Conservation (phyloP, 768 basidiomycete genomes). For the Ramaria sp. region DNA sequence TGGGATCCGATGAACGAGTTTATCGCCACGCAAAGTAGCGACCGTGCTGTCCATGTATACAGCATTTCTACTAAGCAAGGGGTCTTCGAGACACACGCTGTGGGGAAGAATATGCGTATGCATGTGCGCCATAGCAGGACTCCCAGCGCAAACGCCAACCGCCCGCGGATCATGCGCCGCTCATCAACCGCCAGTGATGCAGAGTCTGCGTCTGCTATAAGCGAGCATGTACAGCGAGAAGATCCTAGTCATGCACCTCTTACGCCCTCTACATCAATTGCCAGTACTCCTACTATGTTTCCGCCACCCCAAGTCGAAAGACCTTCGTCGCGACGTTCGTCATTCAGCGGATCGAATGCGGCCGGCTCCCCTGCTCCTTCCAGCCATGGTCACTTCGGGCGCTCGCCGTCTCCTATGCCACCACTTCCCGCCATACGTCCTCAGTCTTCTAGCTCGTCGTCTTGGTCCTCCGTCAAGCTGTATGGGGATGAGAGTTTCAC, state of each 20-base stretch:
- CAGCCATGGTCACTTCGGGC: too few relatives aligned
- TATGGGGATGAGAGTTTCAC: slow-evolving; percentile 95
- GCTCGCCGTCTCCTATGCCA: too few relatives aligned
- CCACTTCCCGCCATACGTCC: slow-evolving; percentile 86
- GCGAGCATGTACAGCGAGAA: too few relatives aligned
- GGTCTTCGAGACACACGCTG: slow-evolving; percentile 79
- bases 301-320: slow-evolving; percentile 59
- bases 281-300: slow-evolving; percentile 33
- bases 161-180: slow-evolving; percentile 52
- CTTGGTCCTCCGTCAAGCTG: slow-evolving; percentile 64
- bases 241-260: too few relatives aligned
- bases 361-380: too few relatives aligned
- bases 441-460: slow-evolving; percentile 37
- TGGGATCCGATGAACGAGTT: slow-evolving; percentile 98
- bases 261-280: too few relatives aligned
- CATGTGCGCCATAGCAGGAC: too few relatives aligned
- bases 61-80: slow-evolving; percentile 70
- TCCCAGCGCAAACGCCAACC: slow-evolving; percentile 40
- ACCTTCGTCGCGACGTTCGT: too few relatives aligned
- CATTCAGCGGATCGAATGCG: too few relatives aligned
- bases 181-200: slow-evolving; percentile 65
- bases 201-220: too few relatives aligned
- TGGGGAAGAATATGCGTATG: too few relatives aligned
- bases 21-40: too few relatives aligned
- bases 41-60: slow-evolving; percentile 94